Conservation (phyloP, 2,329 filamentous ascomycete species). For the Fusarium pseudocircinatum region DNA sequence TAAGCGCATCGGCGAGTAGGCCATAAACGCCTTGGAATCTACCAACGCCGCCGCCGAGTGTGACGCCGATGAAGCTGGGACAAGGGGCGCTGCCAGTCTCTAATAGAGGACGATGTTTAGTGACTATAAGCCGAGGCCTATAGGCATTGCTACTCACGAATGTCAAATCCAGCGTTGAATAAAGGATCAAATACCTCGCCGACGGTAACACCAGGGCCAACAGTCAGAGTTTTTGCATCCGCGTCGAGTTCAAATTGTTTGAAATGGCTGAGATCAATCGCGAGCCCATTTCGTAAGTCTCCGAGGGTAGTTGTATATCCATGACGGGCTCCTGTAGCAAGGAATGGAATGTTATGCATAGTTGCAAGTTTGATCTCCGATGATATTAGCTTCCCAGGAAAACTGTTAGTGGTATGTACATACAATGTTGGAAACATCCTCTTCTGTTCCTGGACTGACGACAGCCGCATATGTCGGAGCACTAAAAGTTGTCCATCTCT, state of each 20-base stretch:
- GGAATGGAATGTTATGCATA: background rate
- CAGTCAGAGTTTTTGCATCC: background rate
- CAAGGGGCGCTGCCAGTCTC: background rate
- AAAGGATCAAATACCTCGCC: background rate
- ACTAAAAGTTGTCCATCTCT: background rate
- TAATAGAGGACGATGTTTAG: background rate
- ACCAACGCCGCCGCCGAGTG: background rate
- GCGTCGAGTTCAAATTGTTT: background rate
- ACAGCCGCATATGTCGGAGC: background rate
- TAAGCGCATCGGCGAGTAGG: background rate
- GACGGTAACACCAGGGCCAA: background rate
- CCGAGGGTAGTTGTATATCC: background rate
- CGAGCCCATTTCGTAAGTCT: accelerated
- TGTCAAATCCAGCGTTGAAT: accelerated
- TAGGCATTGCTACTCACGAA: accelerated
- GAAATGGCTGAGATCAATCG: background rate
- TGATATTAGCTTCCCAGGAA: accelerated
- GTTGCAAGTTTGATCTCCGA: background rate
- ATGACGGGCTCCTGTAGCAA: background rate
- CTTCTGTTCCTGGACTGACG: background rate
- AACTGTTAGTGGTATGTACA: background rate
- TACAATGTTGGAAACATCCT: accelerated
- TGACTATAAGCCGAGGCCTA: too few species aligned
- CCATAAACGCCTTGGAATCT: accelerated
- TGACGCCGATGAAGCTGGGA: background rate